Conservation (phyloP, 192 early-diverging fungal genomes). For the Obelidium mucronatum region DNA sequence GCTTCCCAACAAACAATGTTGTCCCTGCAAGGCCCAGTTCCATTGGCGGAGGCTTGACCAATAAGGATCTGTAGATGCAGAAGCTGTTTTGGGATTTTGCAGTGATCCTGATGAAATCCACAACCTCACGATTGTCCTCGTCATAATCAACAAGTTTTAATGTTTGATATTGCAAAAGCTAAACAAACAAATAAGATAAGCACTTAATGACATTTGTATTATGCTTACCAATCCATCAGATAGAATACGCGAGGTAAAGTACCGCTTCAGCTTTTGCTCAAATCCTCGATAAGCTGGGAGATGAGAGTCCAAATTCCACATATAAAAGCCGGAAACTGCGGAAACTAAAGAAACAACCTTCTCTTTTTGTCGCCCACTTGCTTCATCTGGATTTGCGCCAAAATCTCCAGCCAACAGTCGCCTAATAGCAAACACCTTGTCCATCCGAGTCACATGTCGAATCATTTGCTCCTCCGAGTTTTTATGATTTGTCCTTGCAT, state of each 20-base stretch:
- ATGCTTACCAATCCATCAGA: not conserved
- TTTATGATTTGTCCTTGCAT: not conserved
- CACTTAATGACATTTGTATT: not conserved
- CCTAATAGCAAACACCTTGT: not conserved
- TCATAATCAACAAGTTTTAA: constrained; percentile 2
- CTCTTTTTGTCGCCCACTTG: not conserved
- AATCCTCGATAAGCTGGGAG: not conserved
- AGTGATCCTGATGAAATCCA: not conserved
- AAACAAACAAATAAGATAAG: not conserved
- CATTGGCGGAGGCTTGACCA: not conserved
- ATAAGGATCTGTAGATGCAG: not conserved
- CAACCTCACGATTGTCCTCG: not conserved
- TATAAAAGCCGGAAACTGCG: not conserved
- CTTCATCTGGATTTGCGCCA: not conserved
- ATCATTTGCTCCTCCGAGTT: constrained; percentile 7
- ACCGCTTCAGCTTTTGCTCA: not conserved
- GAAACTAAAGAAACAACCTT: not conserved
- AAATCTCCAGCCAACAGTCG: not conserved
- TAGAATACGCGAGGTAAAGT: not conserved
- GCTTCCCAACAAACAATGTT: not conserved
- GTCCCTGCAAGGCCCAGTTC: not conserved
- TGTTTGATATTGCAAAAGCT: too few species aligned
- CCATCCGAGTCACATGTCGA: not conserved
- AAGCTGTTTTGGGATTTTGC: not conserved
- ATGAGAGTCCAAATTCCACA: not conserved